Base-by-base conservation (phyloP, 2,329 filamentous ascomycete genomes). In the Neofusicoccum sp. region DNA sequence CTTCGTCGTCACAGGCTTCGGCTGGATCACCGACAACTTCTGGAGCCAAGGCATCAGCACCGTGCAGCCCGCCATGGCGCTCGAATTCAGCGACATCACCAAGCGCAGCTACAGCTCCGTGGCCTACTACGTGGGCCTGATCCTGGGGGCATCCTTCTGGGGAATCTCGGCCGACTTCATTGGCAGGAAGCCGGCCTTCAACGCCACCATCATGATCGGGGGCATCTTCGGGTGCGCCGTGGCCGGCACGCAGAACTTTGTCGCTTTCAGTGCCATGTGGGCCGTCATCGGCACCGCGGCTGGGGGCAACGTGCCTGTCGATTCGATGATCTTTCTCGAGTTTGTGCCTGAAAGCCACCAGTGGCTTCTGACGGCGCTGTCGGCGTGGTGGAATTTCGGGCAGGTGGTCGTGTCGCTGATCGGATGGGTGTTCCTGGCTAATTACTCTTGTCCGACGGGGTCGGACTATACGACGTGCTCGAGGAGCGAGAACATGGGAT, bases 21-120 rank as follows among this genome's bases (percentile, higher is more conserved):
- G 87, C 26, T 89, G 86, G 86, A 85, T 86, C 4, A 83, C 83
- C 49, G 87, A 89, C 72, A 89, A 89, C 38, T 68, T 73, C 48
- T 63, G 62, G 60, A 71, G 69, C 1, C 71, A 73, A 62, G 71
- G 66, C 41, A 63, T 63, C 33, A 53, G 49, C 16, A 57, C 60
- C 9, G 56, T 63, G 8, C 62, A 60, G 33, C 62, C 62, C 0
- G 60, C 60, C 56, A 49, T 62, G 60, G 56, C 60, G 12, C 53
- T 59, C 36, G 62, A 63, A 43, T 63, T 63, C 47, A 51, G 24
- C 49, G 62, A 62, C 44, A 45, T 62, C 26, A 45, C 33, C 16
- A 58, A 58, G 45, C 66, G 68, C 54, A 73, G 70, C 59, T 73
- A 70, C 40, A 72, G 70, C 43, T 71, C 60, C 80, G 68, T 68